A percentile compares a stretch with the other conserved stretches of the same genome.
Conservation (phyloP, 768 basidiomycete species). For the Lactarius pseudohatsudake region DNA sequence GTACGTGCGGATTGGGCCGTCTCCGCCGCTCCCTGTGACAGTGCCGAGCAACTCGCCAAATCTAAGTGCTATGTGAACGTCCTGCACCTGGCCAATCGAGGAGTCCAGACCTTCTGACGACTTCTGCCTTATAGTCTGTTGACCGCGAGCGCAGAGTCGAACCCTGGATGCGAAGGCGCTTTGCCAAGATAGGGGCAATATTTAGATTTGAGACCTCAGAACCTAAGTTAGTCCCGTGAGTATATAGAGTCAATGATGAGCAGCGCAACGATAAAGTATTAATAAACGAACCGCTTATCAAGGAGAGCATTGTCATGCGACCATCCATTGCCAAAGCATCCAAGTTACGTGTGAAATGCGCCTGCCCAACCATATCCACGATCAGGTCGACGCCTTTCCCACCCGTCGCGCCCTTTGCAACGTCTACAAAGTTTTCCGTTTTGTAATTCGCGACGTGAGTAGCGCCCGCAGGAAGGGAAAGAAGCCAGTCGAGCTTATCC, state of each 20-base stretch:
- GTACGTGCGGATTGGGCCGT: constrained; percentile 65
- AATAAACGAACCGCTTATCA: constrained; percentile 57
- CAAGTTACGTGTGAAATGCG: constrained; percentile 73
- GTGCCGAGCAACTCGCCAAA: constrained; percentile 55
- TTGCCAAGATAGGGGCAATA: constrained; percentile 69
- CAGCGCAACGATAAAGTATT: constrained; percentile 1
- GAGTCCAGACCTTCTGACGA: constrained; percentile 53
- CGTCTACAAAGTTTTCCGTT: constrained; percentile 74
- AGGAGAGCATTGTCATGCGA: constrained; percentile 65
- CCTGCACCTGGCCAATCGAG: constrained; percentile 9
- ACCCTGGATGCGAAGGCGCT: constrained; percentile 85
- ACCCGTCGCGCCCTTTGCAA: constrained; percentile 65
- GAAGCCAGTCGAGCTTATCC: constrained; percentile 78
- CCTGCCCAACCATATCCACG: constrained; percentile 80
- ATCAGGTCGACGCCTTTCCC: constrained; percentile 78
- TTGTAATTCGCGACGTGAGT: constrained; percentile 85
- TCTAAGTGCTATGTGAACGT: constrained; percentile 39
- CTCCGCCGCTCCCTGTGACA: constrained; percentile 57
- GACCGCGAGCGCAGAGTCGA: constrained; percentile 80
- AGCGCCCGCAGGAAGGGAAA: constrained; percentile 62
- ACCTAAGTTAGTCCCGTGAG: constrained; percentile 41
- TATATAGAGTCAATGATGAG: constrained; percentile 31
- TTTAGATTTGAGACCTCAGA: constrained; percentile 50
- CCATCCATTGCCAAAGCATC: constrained; percentile 69
- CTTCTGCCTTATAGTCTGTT: constrained; percentile 70